A percentile compares a stretch with the other conserved stretches of the same genome.
phyloP scores from a whole-genome alignment of 768 basidiomycete species.

The Kwoniella sp. region DNA sequence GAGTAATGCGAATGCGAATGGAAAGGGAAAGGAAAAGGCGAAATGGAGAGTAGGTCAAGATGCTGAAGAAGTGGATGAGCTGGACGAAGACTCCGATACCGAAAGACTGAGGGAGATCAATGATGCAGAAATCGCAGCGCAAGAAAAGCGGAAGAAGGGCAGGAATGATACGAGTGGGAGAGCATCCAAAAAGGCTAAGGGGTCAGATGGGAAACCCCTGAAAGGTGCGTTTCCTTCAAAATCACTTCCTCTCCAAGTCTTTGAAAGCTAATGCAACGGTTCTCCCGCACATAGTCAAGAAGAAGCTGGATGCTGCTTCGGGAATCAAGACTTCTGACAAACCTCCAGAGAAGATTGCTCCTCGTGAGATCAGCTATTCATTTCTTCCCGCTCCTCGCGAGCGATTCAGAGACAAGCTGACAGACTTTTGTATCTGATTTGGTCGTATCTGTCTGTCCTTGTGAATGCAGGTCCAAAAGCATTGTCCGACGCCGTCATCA shows the following conservation, averaged over 20 bases:
- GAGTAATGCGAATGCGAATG: conserved; percentile 12
- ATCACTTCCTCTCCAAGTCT: neutral
- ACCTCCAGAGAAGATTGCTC: conserved; percentile 36
- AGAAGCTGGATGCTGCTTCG: conserved; percentile 13
- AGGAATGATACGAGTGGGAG: neutral
- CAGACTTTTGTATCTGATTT: no score
- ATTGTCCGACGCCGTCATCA: conserved; percentile 29
- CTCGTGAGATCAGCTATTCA: conserved; percentile 14
- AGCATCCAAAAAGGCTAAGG: conserved; percentile 11
- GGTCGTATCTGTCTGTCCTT: no score
- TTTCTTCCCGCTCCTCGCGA: no score
- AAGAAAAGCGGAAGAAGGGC: neutral
- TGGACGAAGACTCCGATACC: conserved; percentile 1
- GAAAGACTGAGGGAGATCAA: conserved; percentile 7
- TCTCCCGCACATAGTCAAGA: no score
- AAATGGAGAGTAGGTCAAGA: neutral
- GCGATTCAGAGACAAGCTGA: no score
- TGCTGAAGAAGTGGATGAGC: conserved; percentile 6
- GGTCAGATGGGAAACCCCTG: conserved; percentile 17
- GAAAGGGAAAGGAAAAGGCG: conserved; percentile 3
- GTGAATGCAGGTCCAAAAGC: conserved; percentile 28
- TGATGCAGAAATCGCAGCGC: neutral
- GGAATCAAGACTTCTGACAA: conserved; percentile 20
- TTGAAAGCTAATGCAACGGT: no score
- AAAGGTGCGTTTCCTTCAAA: conserved; percentile 10